Percentiles rank a stretch among this genome's conserved stretches.
Conservation (phyloP, 768 basidiomycete genomes). For the Russula foetens region DNA sequence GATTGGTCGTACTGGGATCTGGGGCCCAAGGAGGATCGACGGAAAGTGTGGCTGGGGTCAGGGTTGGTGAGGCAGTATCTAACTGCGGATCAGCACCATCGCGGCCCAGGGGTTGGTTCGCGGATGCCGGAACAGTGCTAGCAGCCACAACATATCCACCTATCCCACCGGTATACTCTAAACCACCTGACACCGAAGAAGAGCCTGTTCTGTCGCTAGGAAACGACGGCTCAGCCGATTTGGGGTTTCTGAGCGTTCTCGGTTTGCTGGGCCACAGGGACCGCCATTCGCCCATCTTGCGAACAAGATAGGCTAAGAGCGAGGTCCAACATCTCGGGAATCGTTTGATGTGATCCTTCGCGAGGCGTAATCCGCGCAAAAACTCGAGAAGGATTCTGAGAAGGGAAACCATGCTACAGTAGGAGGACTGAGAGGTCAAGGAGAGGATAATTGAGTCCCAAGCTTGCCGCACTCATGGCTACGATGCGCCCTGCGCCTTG, state of each 20-base stretch:
- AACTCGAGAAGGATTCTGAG: conserved; percentile 1
- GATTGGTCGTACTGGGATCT: too few species aligned
- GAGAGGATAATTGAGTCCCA: too few species aligned
- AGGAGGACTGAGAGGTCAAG: too few species aligned
- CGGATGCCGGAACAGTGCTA: conserved; percentile 1
- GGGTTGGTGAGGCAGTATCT: too few species aligned
- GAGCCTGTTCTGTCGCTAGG: too few species aligned
- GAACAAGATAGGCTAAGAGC: neutral
- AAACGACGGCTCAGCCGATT: too few species aligned
- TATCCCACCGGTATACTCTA: too few species aligned
- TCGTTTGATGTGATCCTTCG: neutral
- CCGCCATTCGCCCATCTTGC: neutral
- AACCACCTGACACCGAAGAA: too few species aligned
- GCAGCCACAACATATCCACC: neutral
- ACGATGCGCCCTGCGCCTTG: too few species aligned
- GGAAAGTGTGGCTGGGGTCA: neutral
- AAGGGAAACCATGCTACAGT: neutral
- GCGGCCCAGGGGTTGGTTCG: neutral
- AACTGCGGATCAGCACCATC: neutral
- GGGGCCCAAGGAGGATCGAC: too few species aligned
- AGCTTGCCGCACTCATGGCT: too few species aligned
- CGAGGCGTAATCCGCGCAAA: neutral
- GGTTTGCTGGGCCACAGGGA: neutral
- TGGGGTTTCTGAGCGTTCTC: too few species aligned
- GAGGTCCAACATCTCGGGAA: neutral